Percentiles rank a stretch among this genome's conserved stretches.
phyloP scores from a whole-genome alignment of 176 grass and related monocot genomes.

The Triticum dicoccoides region DNA sequence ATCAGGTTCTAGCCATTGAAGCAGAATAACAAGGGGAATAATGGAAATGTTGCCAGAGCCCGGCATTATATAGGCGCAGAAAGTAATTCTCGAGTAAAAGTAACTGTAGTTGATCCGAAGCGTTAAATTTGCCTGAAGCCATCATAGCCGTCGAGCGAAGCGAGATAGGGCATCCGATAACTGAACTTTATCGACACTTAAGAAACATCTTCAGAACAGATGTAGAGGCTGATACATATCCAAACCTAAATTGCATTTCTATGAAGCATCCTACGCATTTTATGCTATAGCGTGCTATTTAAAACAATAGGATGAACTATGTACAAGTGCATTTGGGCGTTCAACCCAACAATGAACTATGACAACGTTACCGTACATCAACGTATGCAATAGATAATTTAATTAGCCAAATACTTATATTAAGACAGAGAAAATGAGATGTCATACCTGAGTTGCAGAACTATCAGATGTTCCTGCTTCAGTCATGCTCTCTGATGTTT shows the following conservation, averaged over 20 bases:
- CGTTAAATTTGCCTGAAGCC: too few relatives aligned
- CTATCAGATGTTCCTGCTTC: constrained; percentile 36
- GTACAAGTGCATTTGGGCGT: background rate
- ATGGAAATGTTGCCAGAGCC: too few relatives aligned
- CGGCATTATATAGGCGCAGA: too few relatives aligned
- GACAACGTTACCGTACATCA: background rate
- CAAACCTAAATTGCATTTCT: background rate
- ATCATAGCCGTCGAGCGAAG: too few relatives aligned
- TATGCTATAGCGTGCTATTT: background rate
- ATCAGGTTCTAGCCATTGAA: too few relatives aligned
- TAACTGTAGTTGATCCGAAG: too few relatives aligned
- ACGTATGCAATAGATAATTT: background rate
- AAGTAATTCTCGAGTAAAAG: too few relatives aligned
- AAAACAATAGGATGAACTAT: background rate
- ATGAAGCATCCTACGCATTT: background rate
- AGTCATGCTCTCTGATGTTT: constrained; percentile 14
- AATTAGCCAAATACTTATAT: background rate
- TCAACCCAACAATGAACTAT: background rate
- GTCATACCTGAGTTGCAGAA: constrained; percentile 31
- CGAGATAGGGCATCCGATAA: too few relatives aligned
- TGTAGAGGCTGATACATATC: background rate
- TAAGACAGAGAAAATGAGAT: background rate
- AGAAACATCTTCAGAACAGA: too few relatives aligned
- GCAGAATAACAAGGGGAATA: too few relatives aligned
- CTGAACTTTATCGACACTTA: too few relatives aligned